Evolutionary conservation across 768 basidiomycete species (phyloP).

Genomic region (Russula griseocarnosa): DNA sequence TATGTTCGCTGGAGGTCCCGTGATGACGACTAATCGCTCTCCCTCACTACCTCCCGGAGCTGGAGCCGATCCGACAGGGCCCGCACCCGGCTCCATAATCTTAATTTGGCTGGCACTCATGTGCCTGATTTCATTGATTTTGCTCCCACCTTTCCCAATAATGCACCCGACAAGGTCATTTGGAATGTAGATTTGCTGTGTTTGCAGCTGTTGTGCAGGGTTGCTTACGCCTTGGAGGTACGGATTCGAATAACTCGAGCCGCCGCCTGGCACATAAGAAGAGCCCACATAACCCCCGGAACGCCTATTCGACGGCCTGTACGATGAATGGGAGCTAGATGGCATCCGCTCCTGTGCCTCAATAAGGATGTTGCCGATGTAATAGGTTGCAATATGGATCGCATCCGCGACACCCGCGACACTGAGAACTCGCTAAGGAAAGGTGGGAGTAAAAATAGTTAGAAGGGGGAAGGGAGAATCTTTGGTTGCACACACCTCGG

Average conservation of each 20-base stretch:
- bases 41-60: slow-evolving; percentile 75
- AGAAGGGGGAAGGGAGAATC: slow-evolving; percentile 9
- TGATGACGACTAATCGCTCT: slow-evolving; percentile 93
- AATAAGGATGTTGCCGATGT: slow-evolving; percentile 96
- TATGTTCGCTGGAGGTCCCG: slow-evolving; percentile 90
- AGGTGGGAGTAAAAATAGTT: slow-evolving; percentile 13
- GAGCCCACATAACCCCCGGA: slow-evolving; percentile 44
- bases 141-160: slow-evolving; percentile 96
- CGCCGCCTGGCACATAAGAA: slow-evolving; percentile 71
- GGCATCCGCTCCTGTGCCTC: slow-evolving; percentile 87
- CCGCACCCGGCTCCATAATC: slow-evolving; percentile 95
- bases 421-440: slow-evolving; percentile 82
- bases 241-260: slow-evolving; percentile 56
- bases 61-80: slow-evolving; percentile 60
- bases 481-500: slow-evolving; percentile 65
- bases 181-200: slow-evolving; percentile 97
- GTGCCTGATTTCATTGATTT: slow-evolving; percentile 97
- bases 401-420: slow-evolving; percentile 99
- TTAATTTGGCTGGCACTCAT: slow-evolving; percentile 96
- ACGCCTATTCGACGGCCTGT: slow-evolving; percentile 62
- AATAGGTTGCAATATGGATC: slow-evolving; percentile 98
- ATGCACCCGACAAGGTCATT: slow-evolving; percentile 96
- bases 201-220: slow-evolving; percentile 70
- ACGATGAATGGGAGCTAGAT: slow-evolving; percentile 57
- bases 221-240: slow-evolving; percentile 32